phyloP scores from a whole-genome alignment of 108 stramenopile species.

The Schizochytrium sp. region DNA sequence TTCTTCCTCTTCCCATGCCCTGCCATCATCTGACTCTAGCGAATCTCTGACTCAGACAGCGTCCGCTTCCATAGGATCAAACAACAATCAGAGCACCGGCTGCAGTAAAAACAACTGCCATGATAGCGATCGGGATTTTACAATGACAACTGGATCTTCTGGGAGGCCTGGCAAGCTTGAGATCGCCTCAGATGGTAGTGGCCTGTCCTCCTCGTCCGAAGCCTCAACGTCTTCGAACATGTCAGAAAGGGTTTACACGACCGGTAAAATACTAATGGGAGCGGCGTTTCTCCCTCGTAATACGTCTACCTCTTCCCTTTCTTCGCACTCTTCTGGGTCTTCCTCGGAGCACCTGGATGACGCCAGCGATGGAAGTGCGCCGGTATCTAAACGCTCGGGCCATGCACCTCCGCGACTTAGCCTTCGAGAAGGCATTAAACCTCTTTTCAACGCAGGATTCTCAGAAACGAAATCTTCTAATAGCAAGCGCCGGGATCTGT shows the following conservation, averaged over 20 bases:
- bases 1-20: too few species aligned
- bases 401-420: not conserved
- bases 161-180: not conserved
- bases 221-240: constrained; percentile 8
- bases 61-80: too few species aligned
- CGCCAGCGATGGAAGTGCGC: too few species aligned
- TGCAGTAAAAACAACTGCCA: too few species aligned
- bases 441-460: not conserved
- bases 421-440: not conserved
- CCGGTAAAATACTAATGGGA: too few species aligned
- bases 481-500: not conserved
- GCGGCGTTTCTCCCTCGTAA: too few species aligned
- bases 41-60: too few species aligned
- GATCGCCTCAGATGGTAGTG: not conserved
- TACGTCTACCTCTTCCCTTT: not conserved
- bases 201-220: not conserved
- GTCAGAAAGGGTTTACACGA: not conserved
- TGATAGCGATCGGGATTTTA: too few species aligned
- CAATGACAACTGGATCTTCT: too few species aligned
- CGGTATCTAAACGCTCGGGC: not conserved
- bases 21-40: too few species aligned
- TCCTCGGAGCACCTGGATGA: not conserved
- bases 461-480: not conserved
- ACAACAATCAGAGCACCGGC: too few species aligned
- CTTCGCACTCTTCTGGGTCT: not conserved